phyloP scores from a whole-genome alignment of 2,329 filamentous ascomycete genomes.

The Colletotrichum cuscutae region DNA sequence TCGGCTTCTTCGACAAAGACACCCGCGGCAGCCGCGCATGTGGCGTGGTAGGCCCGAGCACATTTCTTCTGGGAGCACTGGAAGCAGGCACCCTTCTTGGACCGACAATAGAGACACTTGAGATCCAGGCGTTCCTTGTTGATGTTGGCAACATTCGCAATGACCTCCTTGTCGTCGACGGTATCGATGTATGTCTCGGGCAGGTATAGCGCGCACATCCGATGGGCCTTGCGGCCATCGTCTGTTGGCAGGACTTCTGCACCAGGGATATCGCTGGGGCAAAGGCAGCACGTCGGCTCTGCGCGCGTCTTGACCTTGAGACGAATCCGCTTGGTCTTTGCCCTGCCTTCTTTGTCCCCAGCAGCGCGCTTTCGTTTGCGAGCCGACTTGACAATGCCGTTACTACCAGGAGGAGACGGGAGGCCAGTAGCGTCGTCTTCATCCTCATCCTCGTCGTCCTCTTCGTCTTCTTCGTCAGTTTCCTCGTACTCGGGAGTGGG shows the following conservation, averaged over 20 bases:
- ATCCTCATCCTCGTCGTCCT: conserved; percentile 72
- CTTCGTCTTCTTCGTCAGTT: conserved; percentile 76
- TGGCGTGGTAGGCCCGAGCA: conserved; percentile 91
- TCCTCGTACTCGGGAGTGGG: conserved; percentile 86
- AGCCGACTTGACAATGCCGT: conserved; percentile 42
- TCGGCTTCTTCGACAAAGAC: conserved; percentile 90
- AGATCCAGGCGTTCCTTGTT: conserved; percentile 89
- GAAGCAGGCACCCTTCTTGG: conserved; percentile 94
- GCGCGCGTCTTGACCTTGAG: conserved; percentile 77
- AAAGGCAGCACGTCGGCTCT: conserved; percentile 88
- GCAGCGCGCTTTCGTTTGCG: conserved; percentile 74
- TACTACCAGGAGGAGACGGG: conserved; percentile 74
- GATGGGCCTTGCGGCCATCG: conserved; percentile 87
- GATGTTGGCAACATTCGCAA: conserved; percentile 84
- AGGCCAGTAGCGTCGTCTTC: conserved; percentile 74
- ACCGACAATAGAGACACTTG: conserved; percentile 94
- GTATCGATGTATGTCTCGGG: conserved; percentile 89
- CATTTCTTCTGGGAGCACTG: conserved; percentile 97
- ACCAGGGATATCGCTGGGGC: conserved; percentile 87
- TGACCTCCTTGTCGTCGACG: conserved; percentile 75
- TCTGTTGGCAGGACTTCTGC: conserved; percentile 88
- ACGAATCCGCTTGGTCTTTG: conserved; percentile 79
- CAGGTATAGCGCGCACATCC: conserved; percentile 88
- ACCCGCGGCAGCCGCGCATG: conserved; percentile 90
- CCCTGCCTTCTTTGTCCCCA: conserved; percentile 55